Base-by-base conservation (phyloP, 768 basidiomycete genomes). In the Leccinum aurantiacum region DNA sequence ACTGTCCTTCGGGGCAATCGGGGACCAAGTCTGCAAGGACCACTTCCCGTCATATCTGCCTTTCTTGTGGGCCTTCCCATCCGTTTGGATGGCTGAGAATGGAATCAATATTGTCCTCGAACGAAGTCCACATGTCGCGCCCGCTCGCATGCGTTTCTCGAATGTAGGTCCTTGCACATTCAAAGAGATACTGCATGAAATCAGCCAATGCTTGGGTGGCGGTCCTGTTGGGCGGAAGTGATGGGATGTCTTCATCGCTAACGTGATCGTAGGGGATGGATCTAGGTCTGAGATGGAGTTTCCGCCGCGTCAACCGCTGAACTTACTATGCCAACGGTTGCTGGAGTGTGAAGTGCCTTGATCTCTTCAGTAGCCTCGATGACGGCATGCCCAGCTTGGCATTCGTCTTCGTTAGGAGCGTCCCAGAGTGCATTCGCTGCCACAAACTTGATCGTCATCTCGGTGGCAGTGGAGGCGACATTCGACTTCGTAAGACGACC, bases 81-180 rank as follows among this genome's bases (percentile, higher is more conserved):
- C 81, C 79, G 59, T 80, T 80, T 1, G 79, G 78, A 66, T 81
- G 79, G 51, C 77, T 77, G 49, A 83, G 72, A 17, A 83, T 75
- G 57, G 79, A 82, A 29, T 82, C 76, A 11, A 79, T 77, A 6
- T 71, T 71, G 6, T 68, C 51, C 53, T 75, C 73, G 6, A 83
- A 69, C 7, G 81, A 79, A 3, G 61, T 31, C 80, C 79, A 82
- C 55, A 82, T 65, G 6, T 69, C 69, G 2, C 46, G 60, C 4
- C 82, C 82, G 53, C 73, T 78, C 0, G 76, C 72, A 49, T 83
- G 78, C 0, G 75, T 77, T 51, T 83, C 79, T 60, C 78, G 69
- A 25, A 84, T 78, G 54, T 79, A 84, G 3, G 65, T 72, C 55
- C 62, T 68, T 0, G 81, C 73, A 55, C 81, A 82, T 24, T 68